Evolutionary conservation across 2,329 filamentous ascomycete species (phyloP), one percentile per base, ranked within the genome.

Genomic region (Diaporthe sp.): DNA sequence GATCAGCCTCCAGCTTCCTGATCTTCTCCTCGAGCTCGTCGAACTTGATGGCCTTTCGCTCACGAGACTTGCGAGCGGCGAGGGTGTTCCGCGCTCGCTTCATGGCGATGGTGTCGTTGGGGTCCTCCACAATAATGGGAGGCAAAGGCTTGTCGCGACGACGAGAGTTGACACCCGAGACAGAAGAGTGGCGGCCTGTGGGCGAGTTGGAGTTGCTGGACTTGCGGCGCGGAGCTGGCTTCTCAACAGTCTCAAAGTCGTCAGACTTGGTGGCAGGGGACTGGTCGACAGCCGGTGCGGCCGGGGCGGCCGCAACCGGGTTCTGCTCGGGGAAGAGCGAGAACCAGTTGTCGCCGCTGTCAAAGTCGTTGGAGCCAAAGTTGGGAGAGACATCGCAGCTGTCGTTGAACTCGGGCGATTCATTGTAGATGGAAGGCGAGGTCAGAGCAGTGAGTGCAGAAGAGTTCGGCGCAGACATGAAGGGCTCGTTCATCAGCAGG

Each of bases 31-130:
- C 94, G 59, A 98, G 88, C 73, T 92, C 90, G 72, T 94, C 92
- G 75, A 96, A 88, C 78, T 92, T 90, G 81, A 93, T 89, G 73
- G 94, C 92, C 87, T 98, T 98, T 78, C 95, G 93, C 80, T 95
- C 93, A 70, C 96, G 93, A 75, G 95, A 98, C 86, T 98, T 98
- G 78, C 96, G 95, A 79, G 96, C 96, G 25, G 96, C 96, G 82
- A 97, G 90, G 12, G 95, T 97, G 83, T 98, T 98, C 78, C 95
- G 93, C 68, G 95, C 96, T 82, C 96, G 94, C 92, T 98, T 98
- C 88, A 96, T 90, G 27, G 94, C 95, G n/a, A 93, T 83, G 13
- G 89, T 90, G 80, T 98, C 96, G 55, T 79, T 85, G 0, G 92
- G 90, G 78, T 98, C 94, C 37, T 92, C 90, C 50, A 95, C 90